Conservation (phyloP, 2,329 filamentous ascomycete genomes). For the Verticillium tricorpus region DNA sequence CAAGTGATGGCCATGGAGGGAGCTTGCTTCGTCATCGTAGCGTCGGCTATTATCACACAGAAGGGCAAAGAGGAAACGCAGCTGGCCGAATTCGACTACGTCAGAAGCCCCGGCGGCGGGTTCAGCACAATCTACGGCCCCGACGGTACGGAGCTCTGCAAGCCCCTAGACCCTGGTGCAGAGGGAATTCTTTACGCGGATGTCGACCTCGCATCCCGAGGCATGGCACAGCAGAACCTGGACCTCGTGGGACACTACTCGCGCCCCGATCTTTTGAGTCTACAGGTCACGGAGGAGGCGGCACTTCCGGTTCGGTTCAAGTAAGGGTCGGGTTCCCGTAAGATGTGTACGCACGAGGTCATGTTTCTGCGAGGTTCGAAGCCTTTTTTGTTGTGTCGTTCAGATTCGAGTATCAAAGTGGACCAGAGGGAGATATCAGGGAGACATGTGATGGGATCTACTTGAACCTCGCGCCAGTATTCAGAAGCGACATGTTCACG, state of each 20-base stretch:
- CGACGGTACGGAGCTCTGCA: slow-evolving; percentile 20
- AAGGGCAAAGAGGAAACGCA: slow-evolving; percentile 22
- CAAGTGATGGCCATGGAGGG: slow-evolving; percentile 40
- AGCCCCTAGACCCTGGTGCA: slow-evolving; percentile 17
- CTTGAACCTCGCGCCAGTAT: too few relatives aligned
- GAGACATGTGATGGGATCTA: too few relatives aligned
- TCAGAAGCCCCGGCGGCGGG: slow-evolving; percentile 16
- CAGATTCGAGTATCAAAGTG: too few relatives aligned
- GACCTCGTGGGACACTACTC: slow-evolving; percentile 26
- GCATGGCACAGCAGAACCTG: slow-evolving; percentile 8
- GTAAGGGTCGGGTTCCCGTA: not conserved
- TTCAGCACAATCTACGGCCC: slow-evolving; percentile 26
- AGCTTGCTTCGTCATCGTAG: slow-evolving; percentile 33
- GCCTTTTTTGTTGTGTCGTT: too few relatives aligned
- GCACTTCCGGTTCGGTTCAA: slow-evolving; percentile 4
- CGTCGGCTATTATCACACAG: slow-evolving; percentile 34
- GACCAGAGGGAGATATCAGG: too few relatives aligned
- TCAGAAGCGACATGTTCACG: too few relatives aligned
- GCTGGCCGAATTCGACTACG: slow-evolving; percentile 12
- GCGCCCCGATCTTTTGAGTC: slow-evolving; percentile 31
- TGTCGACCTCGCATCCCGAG: slow-evolving; percentile 22
- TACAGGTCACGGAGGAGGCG: slow-evolving; percentile 7
- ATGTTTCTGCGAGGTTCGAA: too few relatives aligned
- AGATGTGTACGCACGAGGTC: not conserved
- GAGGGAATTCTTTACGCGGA: slow-evolving; percentile 32